A percentile compares a stretch with the other conserved stretches of the same genome.
Evolutionary conservation across 1,284 basidiomycete species (phyloP).

Genomic region (Tilletia setariae): DNA sequence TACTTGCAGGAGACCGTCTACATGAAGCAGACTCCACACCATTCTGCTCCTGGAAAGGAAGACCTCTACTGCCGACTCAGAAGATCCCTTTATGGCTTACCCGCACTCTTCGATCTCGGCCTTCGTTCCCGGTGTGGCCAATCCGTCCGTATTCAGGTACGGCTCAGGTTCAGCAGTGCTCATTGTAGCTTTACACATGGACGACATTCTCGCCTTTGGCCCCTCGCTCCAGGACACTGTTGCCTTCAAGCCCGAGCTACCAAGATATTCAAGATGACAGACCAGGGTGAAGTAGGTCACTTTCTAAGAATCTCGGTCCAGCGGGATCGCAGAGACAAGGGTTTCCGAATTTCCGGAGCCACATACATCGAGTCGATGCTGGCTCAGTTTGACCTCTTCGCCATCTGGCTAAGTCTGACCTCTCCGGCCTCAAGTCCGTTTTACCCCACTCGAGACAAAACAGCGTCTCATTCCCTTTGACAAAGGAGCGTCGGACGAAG

Average conservation of each 20-base stretch:
- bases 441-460: not conserved
- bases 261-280: slow-evolving; percentile 7
- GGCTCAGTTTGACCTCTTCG: too few species aligned
- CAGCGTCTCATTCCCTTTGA: not conserved
- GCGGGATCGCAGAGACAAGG: not conserved
- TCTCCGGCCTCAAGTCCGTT: not conserved
- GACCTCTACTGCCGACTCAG: too few species aligned
- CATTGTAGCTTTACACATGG: too few species aligned
- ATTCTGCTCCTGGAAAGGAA: too few species aligned
- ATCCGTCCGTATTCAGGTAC: too few species aligned
- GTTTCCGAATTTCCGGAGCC: not conserved
- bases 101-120: slow-evolving; percentile 17
- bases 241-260: not conserved
- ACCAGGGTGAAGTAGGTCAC: not conserved
- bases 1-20: too few species aligned
- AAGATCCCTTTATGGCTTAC: slow-evolving; percentile 22
- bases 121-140: too few species aligned
- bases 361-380: not conserved
- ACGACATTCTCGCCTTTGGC: too few species aligned
- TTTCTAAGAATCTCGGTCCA: not conserved
- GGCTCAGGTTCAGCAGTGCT: too few species aligned
- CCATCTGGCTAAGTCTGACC: too few species aligned
- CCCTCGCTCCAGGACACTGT: not conserved
- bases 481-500: not conserved
- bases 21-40: too few species aligned